These are phyloP conservation scores for Ophiostoma sp. DNA, from an alignment of 2,329 filamentous ascomycete genomes.

Conservation along the genomic window DNA sequence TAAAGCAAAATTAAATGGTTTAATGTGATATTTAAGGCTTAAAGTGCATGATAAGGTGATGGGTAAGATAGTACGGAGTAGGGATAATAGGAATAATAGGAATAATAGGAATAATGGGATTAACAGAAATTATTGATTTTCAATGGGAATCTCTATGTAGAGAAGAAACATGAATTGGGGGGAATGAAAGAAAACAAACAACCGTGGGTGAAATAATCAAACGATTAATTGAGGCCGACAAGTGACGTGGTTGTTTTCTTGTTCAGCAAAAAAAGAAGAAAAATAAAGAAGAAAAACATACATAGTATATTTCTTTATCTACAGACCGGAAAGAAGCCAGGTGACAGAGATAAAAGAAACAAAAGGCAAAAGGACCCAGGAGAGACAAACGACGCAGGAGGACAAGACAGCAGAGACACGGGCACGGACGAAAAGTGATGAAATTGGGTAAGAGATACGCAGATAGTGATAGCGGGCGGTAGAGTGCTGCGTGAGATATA, in stretches of 20 bases:
- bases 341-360: not conserved
- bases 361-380: not conserved
- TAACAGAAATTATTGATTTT: not conserved
- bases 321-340: not conserved
- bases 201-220: too few relatives aligned
- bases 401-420: not conserved
- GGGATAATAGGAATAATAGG: not conserved
- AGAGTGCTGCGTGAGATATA: not conserved
- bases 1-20: not conserved
- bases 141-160: too few relatives aligned
- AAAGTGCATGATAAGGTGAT: not conserved
- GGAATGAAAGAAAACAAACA: too few relatives aligned
- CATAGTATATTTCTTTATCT: too few relatives aligned
- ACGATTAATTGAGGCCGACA: too few relatives aligned
- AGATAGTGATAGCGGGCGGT: too few relatives aligned
- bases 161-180: too few relatives aligned
- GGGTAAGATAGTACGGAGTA: not conserved
- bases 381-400: not conserved
- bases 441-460: slow-evolving; percentile 8
- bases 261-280: too few relatives aligned
- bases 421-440: slow-evolving; percentile 10
- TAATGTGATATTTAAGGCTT: not conserved
- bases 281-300: too few relatives aligned
- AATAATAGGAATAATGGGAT: not conserved
- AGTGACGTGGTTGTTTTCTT: too few relatives aligned